Percentiles rank a stretch among this genome's conserved stretches.
Conservation (phyloP, 441 rosid species). For the Omphalea diandra region DNA sequence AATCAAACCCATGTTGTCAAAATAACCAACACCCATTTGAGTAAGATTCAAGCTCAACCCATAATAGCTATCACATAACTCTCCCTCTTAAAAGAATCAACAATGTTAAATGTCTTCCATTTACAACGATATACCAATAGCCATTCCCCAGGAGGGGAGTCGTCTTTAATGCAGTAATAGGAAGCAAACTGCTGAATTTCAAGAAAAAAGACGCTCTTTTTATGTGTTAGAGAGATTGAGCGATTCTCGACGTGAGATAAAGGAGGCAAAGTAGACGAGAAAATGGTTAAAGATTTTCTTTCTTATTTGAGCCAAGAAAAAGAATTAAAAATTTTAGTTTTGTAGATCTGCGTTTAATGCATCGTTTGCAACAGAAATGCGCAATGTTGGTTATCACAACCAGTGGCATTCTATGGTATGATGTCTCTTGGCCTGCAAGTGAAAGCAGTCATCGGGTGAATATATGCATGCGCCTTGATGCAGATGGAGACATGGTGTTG, state of each 20-base stretch:
- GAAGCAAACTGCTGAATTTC: neutral
- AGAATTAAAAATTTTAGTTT: too few relatives aligned
- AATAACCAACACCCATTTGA: conserved; percentile 14
- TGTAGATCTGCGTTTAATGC: too few relatives aligned
- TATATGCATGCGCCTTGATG: too few relatives aligned
- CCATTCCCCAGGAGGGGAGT: conserved; percentile 10
- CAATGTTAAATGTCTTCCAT: neutral
- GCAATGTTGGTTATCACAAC: too few relatives aligned
- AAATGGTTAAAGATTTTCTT: neutral
- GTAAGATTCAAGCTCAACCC: neutral
- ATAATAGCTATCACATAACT: neutral
- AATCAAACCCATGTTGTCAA: conserved; percentile 15
- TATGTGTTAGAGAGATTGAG: neutral
- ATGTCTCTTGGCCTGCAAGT: too few relatives aligned
- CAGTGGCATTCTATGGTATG: too few relatives aligned
- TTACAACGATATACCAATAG: neutral
- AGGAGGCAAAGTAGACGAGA: neutral
- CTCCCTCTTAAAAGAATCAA: neutral
- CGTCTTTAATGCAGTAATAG: neutral
- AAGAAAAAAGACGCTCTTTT: neutral
- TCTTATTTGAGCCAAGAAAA: too few relatives aligned
- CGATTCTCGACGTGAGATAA: too few relatives aligned
- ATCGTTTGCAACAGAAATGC: too few relatives aligned
- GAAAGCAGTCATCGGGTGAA: too few relatives aligned
- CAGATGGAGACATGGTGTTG: too few relatives aligned